Conservation (phyloP, 345 rosid species). For the Populus davidiana region DNA sequence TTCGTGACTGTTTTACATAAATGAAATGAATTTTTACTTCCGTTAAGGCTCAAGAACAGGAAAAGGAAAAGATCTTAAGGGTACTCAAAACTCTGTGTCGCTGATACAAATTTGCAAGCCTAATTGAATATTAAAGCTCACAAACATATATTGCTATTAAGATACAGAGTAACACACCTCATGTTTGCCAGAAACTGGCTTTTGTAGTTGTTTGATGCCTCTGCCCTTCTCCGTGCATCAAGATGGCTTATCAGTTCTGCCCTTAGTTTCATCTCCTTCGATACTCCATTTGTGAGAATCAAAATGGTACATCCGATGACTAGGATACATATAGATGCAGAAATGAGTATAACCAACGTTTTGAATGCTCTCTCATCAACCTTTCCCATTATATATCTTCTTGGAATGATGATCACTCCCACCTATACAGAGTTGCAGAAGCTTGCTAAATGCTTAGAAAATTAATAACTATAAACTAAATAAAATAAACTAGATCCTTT, state of each 20-base stretch:
- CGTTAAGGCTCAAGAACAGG: background rate
- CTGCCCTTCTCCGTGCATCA: constrained; percentile 96
- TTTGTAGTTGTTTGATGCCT: constrained; percentile 98
- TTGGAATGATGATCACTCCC: constrained; percentile 89
- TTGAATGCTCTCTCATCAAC: constrained; percentile 91
- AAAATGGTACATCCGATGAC: constrained; percentile 84
- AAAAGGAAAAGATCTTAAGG: background rate
- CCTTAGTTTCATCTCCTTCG: constrained; percentile 97
- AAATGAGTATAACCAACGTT: constrained; percentile 74
- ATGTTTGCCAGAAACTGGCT: constrained; percentile 98
- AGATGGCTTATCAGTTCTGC: constrained; percentile 96
- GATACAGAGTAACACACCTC: constrained; percentile 49
- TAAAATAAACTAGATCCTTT: background rate
- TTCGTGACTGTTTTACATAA: constrained; percentile 70
- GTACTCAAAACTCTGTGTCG: background rate
- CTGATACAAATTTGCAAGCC: background rate
- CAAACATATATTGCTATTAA: background rate
- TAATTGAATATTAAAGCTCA: background rate
- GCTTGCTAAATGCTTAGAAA: constrained; percentile 4
- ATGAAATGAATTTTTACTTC: constrained; percentile 9
- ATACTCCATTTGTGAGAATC: constrained; percentile 90
- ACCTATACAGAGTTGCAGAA: constrained; percentile 46
- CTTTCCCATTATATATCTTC: constrained; percentile 89
- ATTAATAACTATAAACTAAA: background rate
- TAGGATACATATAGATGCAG: constrained; percentile 83